Evolutionary conservation across 768 basidiomycete genomes (phyloP).

Genomic region (Russula brevipes): DNA sequence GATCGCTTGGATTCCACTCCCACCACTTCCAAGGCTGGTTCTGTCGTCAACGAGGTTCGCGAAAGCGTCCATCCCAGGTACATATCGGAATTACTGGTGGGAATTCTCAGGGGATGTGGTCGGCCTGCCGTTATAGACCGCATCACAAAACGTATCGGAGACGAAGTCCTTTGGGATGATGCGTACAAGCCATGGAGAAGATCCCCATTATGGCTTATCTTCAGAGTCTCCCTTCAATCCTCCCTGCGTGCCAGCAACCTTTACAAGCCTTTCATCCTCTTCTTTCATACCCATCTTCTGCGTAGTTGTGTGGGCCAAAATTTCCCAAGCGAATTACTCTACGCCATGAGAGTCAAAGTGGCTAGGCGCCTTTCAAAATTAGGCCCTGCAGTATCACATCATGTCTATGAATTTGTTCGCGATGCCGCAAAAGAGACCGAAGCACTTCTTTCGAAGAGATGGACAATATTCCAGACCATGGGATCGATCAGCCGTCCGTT

Average conservation of each 20-base stretch:
- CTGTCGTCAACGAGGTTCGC: no score
- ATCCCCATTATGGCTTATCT: slow-evolving; percentile 29
- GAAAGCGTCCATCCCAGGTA: no score
- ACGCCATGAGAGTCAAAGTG: not conserved
- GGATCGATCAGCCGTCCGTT: no score
- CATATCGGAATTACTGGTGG: no score
- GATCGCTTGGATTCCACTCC: slow-evolving; percentile 25
- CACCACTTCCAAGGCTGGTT: no score
- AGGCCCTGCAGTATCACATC: not conserved
- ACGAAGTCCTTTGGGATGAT: slow-evolving; percentile 42
- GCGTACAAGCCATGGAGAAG: slow-evolving; percentile 32
- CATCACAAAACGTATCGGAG: slow-evolving; percentile 41
- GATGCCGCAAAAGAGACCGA: no score
- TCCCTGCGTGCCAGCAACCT: slow-evolving; percentile 15
- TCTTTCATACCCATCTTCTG: not conserved
- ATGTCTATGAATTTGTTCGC: no score
- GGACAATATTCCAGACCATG: not conserved
- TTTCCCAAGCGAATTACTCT: slow-evolving; percentile 6
- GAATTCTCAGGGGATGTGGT: slow-evolving; percentile 39
- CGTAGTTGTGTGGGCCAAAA: not conserved
- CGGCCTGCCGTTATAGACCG: slow-evolving; percentile 28
- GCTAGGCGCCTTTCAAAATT: slow-evolving; percentile 1
- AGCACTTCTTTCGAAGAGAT: not conserved
- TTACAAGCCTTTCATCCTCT: slow-evolving; percentile 3
- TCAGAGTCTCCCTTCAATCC: slow-evolving; percentile 41